Evolutionary conservation across 1,284 basidiomycete genomes (phyloP), one percentile per base, ranked within the genome.

Genomic region (Ceratobasidium theobromae): DNA sequence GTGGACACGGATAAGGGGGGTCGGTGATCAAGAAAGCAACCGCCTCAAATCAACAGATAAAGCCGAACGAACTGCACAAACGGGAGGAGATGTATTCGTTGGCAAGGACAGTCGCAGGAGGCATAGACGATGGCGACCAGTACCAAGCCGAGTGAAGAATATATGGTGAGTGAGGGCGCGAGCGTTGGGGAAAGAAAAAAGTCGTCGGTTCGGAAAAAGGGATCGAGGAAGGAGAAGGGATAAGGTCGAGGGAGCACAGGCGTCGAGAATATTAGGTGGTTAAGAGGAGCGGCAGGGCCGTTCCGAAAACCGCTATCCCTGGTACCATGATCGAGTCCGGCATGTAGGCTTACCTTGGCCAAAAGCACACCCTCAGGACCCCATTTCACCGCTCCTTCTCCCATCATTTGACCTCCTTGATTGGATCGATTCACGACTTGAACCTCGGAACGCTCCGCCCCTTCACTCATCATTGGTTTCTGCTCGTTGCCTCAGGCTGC

Each of bases 11-110:
- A 48, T 14, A 45, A 25, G 57, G 32, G 43, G 33, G 21, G n/a
- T 28, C 49, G 62, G 53, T 65, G 62, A 65, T 64, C 60, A 38
- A 49, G 48, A 27, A 43, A 38, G 23, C 33, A 38, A 60, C 38
- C 52, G 52, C 18, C 14, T 23, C 32, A 18, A 53, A 28, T 33
- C 52, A 53, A 53, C 52, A 53, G 27, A n/a, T 4, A 38, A 18
- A 53, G 52, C 38, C 33, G 38, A 53, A 53, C 53, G 35, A 65
- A 33, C 32, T 27, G 23, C 60, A 30, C 16, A 40, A 33, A n/a
- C 35, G 27, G 38, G 38, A 45, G 18, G 27, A 16, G 49, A 43
- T 27, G 25, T 28, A 18, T 30, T 25, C n/a, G 45, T 16, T 18
- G 57, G 33, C 32, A 14, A 25, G 16, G 45, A 23, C n/a, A 16